phyloP scores from a whole-genome alignment of 177 flowering plant genomes.

The Vitis hybrid region DNA sequence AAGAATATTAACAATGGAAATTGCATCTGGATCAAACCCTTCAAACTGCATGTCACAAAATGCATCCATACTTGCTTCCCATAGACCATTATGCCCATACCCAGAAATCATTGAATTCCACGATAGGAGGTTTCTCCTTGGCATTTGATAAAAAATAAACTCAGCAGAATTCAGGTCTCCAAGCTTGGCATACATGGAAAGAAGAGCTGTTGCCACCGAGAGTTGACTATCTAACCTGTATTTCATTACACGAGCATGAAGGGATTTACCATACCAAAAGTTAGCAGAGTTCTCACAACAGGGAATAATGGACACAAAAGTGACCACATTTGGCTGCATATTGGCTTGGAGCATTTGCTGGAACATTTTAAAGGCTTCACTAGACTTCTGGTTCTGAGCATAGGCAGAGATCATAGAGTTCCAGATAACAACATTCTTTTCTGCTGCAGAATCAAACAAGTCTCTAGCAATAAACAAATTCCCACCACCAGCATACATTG shows the following conservation, averaged over 20 bases:
- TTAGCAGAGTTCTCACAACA: constrained; percentile 27
- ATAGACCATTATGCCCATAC: constrained; percentile 38
- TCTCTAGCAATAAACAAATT: constrained; percentile 33
- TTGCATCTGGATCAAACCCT: constrained; percentile 32
- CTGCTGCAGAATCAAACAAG: constrained; percentile 31
- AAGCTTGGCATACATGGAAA: constrained; percentile 51
- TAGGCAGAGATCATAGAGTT: constrained; percentile 55
- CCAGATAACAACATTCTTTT: constrained; percentile 39
- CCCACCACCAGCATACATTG: constrained; percentile 39
- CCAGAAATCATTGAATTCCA: constrained; percentile 65
- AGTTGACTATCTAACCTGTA: constrained; percentile 34
- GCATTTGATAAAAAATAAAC: constrained; percentile 34
- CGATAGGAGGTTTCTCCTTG: constrained; percentile 28
- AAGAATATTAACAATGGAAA: constrained; percentile 35
- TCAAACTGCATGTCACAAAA: constrained; percentile 32
- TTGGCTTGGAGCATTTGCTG: constrained; percentile 29
- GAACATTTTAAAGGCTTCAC: constrained; percentile 41
- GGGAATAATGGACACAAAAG: constrained; percentile 49
- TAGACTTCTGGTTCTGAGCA: constrained; percentile 23
- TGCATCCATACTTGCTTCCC: constrained; percentile 21
- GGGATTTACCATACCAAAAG: constrained; percentile 29
- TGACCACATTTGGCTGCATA: constrained; percentile 38
- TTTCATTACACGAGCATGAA: constrained; percentile 46
- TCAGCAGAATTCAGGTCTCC: constrained; percentile 38
- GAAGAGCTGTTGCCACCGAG: constrained; percentile 41